A percentile compares a stretch with the other conserved stretches of the same genome.
phyloP scores from a whole-genome alignment of 1,139 yeast species.

The Meyerozyma elateridarum region DNA sequence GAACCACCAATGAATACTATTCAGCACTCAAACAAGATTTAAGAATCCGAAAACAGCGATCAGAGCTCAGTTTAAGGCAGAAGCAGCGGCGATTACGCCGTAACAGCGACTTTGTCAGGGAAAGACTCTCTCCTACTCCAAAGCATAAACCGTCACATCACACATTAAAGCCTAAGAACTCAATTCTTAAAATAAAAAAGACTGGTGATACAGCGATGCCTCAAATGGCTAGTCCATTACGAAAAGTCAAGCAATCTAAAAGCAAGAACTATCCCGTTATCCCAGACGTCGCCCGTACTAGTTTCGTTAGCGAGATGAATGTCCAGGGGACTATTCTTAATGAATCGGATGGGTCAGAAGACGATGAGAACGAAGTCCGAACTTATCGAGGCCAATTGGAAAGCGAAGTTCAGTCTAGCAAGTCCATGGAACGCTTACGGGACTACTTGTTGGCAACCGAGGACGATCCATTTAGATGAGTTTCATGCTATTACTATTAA shows the following conservation, averaged over 20 bases:
- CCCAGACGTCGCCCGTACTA: not conserved
- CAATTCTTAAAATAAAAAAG: constrained; percentile 29
- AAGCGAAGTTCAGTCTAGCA: not conserved
- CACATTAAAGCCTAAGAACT: constrained; percentile 36
- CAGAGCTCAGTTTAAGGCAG: too few species aligned
- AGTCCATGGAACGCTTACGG: not conserved
- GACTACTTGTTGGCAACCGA: constrained; percentile 1
- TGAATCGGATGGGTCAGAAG: not conserved
- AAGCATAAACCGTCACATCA: constrained; percentile 44
- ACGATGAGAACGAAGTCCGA: constrained; percentile 3
- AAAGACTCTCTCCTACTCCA: constrained; percentile 35
- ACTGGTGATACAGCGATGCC: not conserved
- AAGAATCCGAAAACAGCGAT: constrained; percentile 13
- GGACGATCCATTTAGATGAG: too few species aligned
- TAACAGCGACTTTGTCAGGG: constrained; percentile 8
- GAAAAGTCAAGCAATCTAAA: not conserved
- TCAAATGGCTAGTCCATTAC: not conserved
- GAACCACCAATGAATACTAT: constrained; percentile 23
- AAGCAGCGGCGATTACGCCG: constrained; percentile 6
- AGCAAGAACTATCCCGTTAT: too few species aligned
- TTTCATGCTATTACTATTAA: too few species aligned
- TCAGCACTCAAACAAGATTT: constrained; percentile 17
- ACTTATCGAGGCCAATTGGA: constrained; percentile 1
- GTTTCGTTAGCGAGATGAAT: not conserved
- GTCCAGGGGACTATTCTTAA: constrained; percentile 2